Evolutionary conservation across 257 asterid genomes (phyloP), one percentile per base, ranked within the genome.

Genomic region (Mitragyna speciosa): DNA sequence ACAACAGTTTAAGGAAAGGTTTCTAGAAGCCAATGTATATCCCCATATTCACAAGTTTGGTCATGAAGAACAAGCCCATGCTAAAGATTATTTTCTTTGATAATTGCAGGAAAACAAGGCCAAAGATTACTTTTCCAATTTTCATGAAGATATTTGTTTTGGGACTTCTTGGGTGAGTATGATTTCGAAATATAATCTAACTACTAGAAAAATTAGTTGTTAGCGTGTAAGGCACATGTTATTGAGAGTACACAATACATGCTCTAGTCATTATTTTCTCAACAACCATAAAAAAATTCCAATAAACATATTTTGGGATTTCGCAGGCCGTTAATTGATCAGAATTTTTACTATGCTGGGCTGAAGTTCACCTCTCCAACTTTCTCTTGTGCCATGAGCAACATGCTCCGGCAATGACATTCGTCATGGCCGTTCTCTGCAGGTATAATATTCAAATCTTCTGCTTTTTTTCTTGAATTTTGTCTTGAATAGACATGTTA

Each of bases 351-450:
- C 87, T 94, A 94, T 17, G 97, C 96, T 7, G 98, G 98, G 5
- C 90, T 94, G 0, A 94, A 91, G 56, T 88, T 83, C 69, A 94
- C 98, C 5, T 92, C 98, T 7, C 97, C 97, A 15, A 94, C 95
- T 0, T 94, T 89, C 73, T 90, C 98, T 30, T 94, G 98, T 81
- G 97, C 96, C 71, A 90, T 94, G 92, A 94, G 97, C 63, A 94
- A 92, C 92, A 92, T 94, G 94, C 93, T 94, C 12, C 97, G 0
- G 96, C 98, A 5, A 91, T 94, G 97, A 92, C 95, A 17, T 94
- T 94, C 67, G 90, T 94, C 3, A 90, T 94, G 90, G 98, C 97
- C 0, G 91, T 92, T 16, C 71, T 94, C 48, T 94, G 91, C 89
- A 83, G 95, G 97, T 91, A 81, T n/a, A 12, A n/a, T 19, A 20